Conservation (phyloP, 2,329 filamentous ascomycete species). For the Talaromyces amestolkiae region DNA sequence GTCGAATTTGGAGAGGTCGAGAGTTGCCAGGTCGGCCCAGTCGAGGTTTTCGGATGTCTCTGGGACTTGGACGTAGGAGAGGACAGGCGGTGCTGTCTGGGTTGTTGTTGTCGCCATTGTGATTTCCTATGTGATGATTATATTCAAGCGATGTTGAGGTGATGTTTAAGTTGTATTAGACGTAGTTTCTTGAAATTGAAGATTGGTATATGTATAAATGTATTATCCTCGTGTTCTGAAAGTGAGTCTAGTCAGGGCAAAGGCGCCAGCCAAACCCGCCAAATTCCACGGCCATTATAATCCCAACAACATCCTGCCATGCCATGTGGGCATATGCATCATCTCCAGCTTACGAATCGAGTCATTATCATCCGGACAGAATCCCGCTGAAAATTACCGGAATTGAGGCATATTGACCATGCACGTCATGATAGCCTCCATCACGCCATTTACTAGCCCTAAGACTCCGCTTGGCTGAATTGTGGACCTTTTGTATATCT, state of each 20-base stretch:
- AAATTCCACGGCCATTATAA: background rate
- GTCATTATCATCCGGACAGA: background rate
- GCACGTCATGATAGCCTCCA: background rate
- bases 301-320: background rate
- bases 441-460: background rate
- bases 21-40: slow-evolving; percentile 58
- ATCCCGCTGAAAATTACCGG: background rate
- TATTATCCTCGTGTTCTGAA: background rate
- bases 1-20: slow-evolving; percentile 57
- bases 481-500: background rate
- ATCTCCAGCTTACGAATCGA: background rate
- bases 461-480: background rate
- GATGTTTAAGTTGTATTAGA: no score
- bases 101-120: background rate
- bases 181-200: background rate
- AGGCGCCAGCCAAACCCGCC: no score
- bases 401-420: background rate
- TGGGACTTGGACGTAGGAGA: background rate
- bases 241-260: background rate
- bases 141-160: no score
- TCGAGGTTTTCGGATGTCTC: slow-evolving; percentile 19
- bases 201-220: background rate
- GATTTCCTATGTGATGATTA: background rate
- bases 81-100: background rate
- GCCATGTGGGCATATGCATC: background rate